Base-by-base conservation (phyloP, 192 early-diverging fungal genomes). In the Umbelopsis sp. region DNA sequence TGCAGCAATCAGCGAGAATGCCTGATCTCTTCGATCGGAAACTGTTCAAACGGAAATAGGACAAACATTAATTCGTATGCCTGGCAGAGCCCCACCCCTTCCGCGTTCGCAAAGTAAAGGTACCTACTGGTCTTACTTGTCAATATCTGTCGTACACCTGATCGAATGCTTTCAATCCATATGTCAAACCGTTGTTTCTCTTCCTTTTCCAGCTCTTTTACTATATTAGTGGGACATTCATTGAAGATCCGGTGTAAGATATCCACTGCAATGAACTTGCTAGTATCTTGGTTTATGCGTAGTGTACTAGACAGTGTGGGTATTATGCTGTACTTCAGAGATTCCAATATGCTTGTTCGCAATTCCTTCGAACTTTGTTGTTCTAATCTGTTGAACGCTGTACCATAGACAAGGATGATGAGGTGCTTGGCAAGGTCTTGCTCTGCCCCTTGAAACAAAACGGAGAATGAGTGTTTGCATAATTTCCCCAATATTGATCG, bases 111-210 rank as follows among this genome's bases (percentile, higher is more conserved):
- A 24, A 76, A 49, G 41, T 36, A 10, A n/a, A 25, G 38, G 29
- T n/a, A 66, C 70, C 69, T 74, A 74, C 81, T 66, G 38, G 80
- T 25, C 71, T 76, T 81, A 32, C 74, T 81, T 16, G 65, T 72
- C 26, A 83, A 66, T 14, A 83, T 69, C 21, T 83, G 77, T 32
- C 77, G 71, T 45, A 81, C 65, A 4, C 82, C 80, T 24, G 22
- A 25, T 41, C 70, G 44, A 1, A 83, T 50, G 47, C 71, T 76
- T 17, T 67, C 54, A 21, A 74, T 16, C 80, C 69, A 74, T 62
- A 68, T 68, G 10, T 52, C 36, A 21, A 67, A 45, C 0, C 29
- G 26, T 17, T 70, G 68, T 70, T 74, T 54, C 17, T 66, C 66
- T 4, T 74, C 38, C 17, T 43, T 29, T 38, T 74, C 24, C 4